Percentiles rank a stretch among this genome's conserved stretches.
These are phyloP conservation scores for Rhizophagus clarus DNA, from an alignment of 192 early-diverging fungal species.

Conservation along the genomic window DNA sequence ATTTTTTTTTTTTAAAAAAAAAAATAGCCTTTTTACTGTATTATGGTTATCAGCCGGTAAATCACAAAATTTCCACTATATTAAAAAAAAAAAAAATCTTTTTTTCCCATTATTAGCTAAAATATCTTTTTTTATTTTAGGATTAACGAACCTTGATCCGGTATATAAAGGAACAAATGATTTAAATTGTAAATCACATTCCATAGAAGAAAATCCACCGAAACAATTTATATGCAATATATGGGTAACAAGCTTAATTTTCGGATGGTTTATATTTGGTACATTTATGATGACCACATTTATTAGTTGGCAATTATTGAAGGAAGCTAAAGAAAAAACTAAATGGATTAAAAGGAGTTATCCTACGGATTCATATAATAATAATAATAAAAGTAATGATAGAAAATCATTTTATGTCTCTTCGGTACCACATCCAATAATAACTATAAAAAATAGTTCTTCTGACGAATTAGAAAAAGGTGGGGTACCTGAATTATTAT, in stretches of 20 bases:
- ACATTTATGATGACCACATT: background rate
- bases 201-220: background rate
- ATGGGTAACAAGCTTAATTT: slow-evolving; percentile 9
- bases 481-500: background rate
- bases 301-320: background rate
- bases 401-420: background rate
- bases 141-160: background rate
- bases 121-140: background rate
- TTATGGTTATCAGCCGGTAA: slow-evolving; percentile 4
- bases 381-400: background rate
- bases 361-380: background rate
- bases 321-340: background rate
- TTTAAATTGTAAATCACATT: background rate
- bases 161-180: background rate
- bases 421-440: background rate
- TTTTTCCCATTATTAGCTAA: background rate
- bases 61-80: background rate
- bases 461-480: background rate
- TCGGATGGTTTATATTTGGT: background rate
- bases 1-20: background rate
- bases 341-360: background rate
- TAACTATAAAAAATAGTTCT: background rate
- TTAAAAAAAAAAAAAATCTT: background rate
- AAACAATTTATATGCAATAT: background rate
- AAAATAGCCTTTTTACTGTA: background rate